phyloP scores from a whole-genome alignment of 768 basidiomycete species.

The Leccinum variicolor region DNA sequence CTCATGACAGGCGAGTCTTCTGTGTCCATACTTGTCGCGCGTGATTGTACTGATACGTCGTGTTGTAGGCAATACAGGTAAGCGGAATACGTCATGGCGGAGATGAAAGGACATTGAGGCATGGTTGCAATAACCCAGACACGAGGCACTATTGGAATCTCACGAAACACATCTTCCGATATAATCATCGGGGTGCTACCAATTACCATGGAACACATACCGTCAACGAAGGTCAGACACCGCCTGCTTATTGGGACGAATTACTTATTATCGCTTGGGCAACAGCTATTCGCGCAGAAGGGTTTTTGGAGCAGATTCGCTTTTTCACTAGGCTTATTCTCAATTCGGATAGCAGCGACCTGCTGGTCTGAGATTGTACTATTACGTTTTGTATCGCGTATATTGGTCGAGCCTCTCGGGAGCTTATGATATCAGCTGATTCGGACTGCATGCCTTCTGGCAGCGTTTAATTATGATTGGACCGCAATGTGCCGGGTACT shows the following conservation, averaged over 20 bases:
- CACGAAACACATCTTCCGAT: slow-evolving; percentile 46
- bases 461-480: slow-evolving; percentile 6
- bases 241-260: not conserved
- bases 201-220: slow-evolving; percentile 36
- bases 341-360: slow-evolving; percentile 28
- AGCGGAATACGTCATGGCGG: slow-evolving; percentile 14
- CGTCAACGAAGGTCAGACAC: slow-evolving; percentile 24
- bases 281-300: slow-evolving; percentile 28
- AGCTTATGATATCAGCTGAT: not conserved
- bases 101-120: slow-evolving; percentile 19
- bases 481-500: slow-evolving; percentile 4
- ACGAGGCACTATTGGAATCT: slow-evolving; percentile 46
- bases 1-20: slow-evolving; percentile 16
- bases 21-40: not conserved
- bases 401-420: not conserved
- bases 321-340: slow-evolving; percentile 33
- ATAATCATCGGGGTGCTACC: slow-evolving; percentile 30
- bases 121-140: slow-evolving; percentile 27
- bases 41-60: slow-evolving; percentile 1
- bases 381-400: not conserved
- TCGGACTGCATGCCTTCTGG: not conserved
- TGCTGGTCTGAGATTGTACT: slow-evolving; percentile 12
- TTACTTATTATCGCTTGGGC: slow-evolving; percentile 8
- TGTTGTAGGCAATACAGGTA: slow-evolving; percentile 22
- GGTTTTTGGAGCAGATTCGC: slow-evolving; percentile 29